Conservation (phyloP, 192 early-diverging fungal species). For the Umbelopsis isabellina region DNA sequence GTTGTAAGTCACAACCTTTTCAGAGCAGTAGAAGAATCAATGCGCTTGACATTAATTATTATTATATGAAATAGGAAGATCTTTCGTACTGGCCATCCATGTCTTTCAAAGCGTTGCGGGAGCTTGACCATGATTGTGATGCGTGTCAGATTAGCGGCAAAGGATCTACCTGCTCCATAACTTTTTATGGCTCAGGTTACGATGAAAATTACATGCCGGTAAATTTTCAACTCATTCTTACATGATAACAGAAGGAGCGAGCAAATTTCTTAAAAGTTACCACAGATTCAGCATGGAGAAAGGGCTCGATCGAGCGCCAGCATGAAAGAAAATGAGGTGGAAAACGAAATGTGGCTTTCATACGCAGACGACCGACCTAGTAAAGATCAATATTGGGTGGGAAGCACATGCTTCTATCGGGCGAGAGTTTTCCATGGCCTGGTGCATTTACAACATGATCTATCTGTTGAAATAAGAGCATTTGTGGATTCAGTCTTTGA, state of each 20-base stretch:
- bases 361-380: background rate
- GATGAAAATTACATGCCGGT: slow-evolving; percentile 2
- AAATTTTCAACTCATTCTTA: background rate
- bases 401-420: slow-evolving; percentile 16
- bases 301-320: background rate
- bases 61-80: background rate
- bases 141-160: slow-evolving; percentile 1
- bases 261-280: background rate
- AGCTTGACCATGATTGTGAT: background rate
- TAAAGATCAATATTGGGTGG: slow-evolving; percentile 6
- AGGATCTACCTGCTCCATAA: slow-evolving; percentile 2
- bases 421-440: slow-evolving; percentile 6
- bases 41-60: background rate
- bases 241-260: too few relatives aligned
- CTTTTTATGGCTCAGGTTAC: background rate
- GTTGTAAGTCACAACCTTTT: background rate
- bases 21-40: background rate
- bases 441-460: slow-evolving; percentile 1
- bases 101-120: background rate
- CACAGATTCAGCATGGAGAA: background rate
- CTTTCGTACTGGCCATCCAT: background rate
- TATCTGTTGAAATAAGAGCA: background rate
- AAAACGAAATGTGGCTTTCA: background rate
- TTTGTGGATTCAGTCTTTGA: background rate
- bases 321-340: background rate